Evolutionary conservation across 306 rosid genomes (phyloP), one percentile per base, ranked within the genome.

Genomic region (Argentina anserina): DNA sequence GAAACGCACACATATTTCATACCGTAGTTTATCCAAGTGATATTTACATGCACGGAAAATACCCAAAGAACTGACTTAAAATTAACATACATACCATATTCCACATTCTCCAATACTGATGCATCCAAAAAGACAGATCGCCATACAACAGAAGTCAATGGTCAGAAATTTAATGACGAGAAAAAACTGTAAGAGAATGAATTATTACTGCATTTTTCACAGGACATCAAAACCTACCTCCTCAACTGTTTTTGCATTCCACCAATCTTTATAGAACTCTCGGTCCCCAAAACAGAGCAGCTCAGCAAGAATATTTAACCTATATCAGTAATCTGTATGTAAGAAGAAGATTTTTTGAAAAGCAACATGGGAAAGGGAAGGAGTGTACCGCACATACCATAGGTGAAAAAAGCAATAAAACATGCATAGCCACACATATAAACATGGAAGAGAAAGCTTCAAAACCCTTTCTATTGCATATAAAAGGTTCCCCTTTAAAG

Each of bases 341-440:
- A 77, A 81, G 49, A 77, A 66, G 77, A 69, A 79, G 39, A 72
- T 50, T 56, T 59, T 36, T 63, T 46, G 62, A 63, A 73, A 79
- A 36, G 9, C 20, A 33, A 55, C 63, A n/a, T 15, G 26, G 14
- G 45, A n/a, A 43, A 53, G 43, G 47, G 23, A 41, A 66, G 31
- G 20, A 78, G 7, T 14, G 21, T 9, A 23, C 34, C 2, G 18
- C 3, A 84, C 90, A 40, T 20, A 94, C 99, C 99, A 95, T 63
- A 95, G 95, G 89, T 95, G 99, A 72, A 91, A 95, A 82, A 95
- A 79, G 82, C 99, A 90, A 83, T 95, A 95, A 88, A 95, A 95
- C 97, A 90, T 90, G 97, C 99, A 95, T 82, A 95, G 93, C 99
- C 99, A 95, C 80, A 95, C 97, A 37, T 95, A 95, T 90, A 95